Percentiles rank a stretch among this genome's conserved stretches.
Evolutionary conservation across 176 grass and related monocot genomes (phyloP).

Genomic region (Hordeum marinum): DNA sequence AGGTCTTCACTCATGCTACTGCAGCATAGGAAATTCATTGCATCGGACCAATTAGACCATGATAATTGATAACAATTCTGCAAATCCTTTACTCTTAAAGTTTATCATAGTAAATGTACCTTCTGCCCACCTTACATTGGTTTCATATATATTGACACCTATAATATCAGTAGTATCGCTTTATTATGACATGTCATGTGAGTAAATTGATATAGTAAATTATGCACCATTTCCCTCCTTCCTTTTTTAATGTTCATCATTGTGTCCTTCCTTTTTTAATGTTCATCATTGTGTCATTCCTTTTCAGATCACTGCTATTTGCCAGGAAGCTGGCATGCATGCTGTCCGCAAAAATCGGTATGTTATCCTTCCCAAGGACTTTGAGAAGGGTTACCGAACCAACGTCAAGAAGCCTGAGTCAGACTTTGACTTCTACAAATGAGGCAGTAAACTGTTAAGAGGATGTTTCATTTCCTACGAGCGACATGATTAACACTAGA

Average conservation of each 20-base stretch:
- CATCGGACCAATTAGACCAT: background rate
- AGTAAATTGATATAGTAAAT: background rate
- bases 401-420: constrained; percentile 98
- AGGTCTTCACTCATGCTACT: background rate
- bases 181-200: background rate
- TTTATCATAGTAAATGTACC: background rate
- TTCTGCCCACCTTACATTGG: background rate
- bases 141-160: background rate
- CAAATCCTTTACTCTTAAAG: background rate
- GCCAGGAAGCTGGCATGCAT: constrained; percentile 98
- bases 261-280: background rate
- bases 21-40: background rate
- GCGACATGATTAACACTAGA: constrained; percentile 5
- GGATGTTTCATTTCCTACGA: background rate
- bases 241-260: background rate
- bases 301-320: constrained; percentile 26
- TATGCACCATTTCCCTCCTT: background rate
- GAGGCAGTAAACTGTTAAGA: constrained; percentile 16
- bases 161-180: background rate
- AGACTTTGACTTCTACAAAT: constrained; percentile 98
- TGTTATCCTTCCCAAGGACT: constrained; percentile 96
- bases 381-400: constrained; percentile 92
- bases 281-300: background rate
- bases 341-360: constrained; percentile 96
- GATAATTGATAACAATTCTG: background rate